A percentile compares a stretch with the other conserved stretches of the same genome.
phyloP scores from a whole-genome alignment of 1,284 basidiomycete genomes.

The Amylostereum chailletii region DNA sequence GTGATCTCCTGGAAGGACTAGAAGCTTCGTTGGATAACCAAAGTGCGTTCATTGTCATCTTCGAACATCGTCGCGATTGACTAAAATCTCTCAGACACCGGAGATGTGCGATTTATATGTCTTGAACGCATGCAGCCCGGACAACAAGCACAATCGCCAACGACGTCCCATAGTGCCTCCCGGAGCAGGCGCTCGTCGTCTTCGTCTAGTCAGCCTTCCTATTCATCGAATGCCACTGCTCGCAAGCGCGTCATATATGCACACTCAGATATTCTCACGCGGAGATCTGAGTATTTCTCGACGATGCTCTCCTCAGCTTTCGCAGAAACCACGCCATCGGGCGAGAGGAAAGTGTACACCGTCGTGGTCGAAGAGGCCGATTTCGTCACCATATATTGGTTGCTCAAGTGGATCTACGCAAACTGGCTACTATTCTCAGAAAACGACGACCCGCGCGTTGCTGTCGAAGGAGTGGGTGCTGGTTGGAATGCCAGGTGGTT shows the following conservation, averaged over 20 bases:
- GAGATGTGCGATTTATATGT: constrained; percentile 60
- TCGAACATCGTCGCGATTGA: constrained; percentile 9
- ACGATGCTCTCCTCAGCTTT: constrained; percentile 74
- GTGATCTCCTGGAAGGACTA: constrained; percentile 52
- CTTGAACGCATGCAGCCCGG: constrained; percentile 44
- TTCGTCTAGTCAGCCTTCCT: constrained; percentile 32
- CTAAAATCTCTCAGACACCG: constrained; percentile 26
- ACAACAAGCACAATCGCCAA: constrained; percentile 16
- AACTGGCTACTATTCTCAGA: constrained; percentile 65
- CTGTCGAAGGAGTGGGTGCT: constrained; percentile 51
- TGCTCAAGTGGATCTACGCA: constrained; percentile 75
- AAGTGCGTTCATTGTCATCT: constrained; percentile 32
- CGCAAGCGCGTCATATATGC: constrained; percentile 72
- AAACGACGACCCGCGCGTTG: constrained; percentile 53
- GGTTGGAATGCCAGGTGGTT: constrained; percentile 59
- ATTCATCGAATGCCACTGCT: constrained; percentile 36
- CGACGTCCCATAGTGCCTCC: constrained; percentile 17
- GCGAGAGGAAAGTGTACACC: constrained; percentile 53
- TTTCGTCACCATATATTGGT: constrained; percentile 77
- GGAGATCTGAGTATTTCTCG: constrained; percentile 73
- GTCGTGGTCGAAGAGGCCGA: constrained; percentile 76
- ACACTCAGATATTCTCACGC: constrained; percentile 68
- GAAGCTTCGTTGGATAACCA: constrained; percentile 56
- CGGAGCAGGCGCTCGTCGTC: constrained; percentile 24
- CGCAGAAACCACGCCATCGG: constrained; percentile 40